Base-by-base conservation (phyloP, 441 rosid genomes). In the Jatropha multifida region DNA sequence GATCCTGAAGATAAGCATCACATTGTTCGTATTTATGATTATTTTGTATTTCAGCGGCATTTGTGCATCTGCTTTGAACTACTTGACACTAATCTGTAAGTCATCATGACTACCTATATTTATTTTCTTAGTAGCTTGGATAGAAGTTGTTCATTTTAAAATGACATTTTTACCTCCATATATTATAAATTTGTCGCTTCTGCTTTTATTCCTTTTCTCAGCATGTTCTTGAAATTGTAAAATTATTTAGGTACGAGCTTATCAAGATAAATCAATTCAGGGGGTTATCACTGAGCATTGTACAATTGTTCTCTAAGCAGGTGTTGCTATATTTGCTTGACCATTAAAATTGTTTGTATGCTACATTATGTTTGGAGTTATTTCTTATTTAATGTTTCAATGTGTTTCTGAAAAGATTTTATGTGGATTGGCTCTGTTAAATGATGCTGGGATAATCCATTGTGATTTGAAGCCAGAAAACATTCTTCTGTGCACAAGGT, bases 381-480 rank as follows among this genome's bases (percentile, higher is more conserved):
- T 73, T 74, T 65, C 68, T 63, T 27, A 41, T 72, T 58, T 40
- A 17, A 15, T 73, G 32, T 58, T 70, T 74, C 58, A 61, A 74
- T 56, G 44, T 68, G 60, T 74, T 77, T 76, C 74, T 61, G 55
- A 68, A 65, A 83, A 97, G 99, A 94, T 94, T 84, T 86, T 97
- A 85, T 86, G 82, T 72, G 99, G 98, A 38, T 78, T 97, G 85
- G 95, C 93, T 84, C 86, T 94, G 73, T 78, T 97, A 80, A 97
- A 94, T 87, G 98, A 92, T 87, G 99, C 96, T 79, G 94, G 96
- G 78, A 90, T 97, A 77, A 97, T 97, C 77, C 99, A 97, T 76
- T 97, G 99, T 82, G 99, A 97, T 90, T 83, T 94, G 87, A 97
- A 97, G 88, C 99, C 99, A 44, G 99, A 97, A 81, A 97, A 97